phyloP scores from a whole-genome alignment of 1,139 yeast genomes.

The Candida frijolesensis region DNA sequence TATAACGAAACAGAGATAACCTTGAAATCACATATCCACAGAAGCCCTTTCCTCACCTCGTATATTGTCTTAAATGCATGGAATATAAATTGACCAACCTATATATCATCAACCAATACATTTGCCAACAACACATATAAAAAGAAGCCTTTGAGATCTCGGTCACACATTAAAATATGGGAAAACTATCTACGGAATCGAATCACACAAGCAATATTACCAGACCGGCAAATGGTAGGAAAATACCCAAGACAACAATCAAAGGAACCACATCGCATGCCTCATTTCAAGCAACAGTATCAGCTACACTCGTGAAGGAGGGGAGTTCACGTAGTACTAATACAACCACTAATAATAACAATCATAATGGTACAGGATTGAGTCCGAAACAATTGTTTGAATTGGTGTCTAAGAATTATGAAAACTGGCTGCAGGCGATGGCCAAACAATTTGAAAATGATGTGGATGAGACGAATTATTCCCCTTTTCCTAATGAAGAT shows the following conservation, averaged over 20 bases:
- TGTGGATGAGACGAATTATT: slow-evolving; percentile 22
- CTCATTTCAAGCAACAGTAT: slow-evolving; percentile 4
- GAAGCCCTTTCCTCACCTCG: not conserved
- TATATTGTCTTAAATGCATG: not conserved
- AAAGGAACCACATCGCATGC: slow-evolving; percentile 1
- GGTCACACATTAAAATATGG: slow-evolving; percentile 2
- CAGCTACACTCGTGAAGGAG: slow-evolving; percentile 6
- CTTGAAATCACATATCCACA: not conserved
- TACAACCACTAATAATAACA: not conserved
- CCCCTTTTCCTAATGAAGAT: slow-evolving; percentile 34
- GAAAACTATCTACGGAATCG: slow-evolving; percentile 4
- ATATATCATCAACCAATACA: not conserved
- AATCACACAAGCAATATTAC: not conserved
- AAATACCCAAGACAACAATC: not conserved
- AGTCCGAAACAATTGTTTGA: slow-evolving; percentile 33
- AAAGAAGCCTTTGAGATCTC: not conserved
- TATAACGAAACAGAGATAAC: too few species aligned
- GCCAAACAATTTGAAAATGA: slow-evolving; percentile 29
- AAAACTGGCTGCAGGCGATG: slow-evolving; percentile 41
- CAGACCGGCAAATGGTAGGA: not conserved
- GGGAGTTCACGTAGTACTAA: not conserved
- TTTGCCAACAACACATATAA: not conserved
- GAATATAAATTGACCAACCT: not conserved
- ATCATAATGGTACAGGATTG: slow-evolving; percentile 6
- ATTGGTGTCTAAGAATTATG: slow-evolving; percentile 40